Base-by-base conservation (phyloP, 2,329 filamentous ascomycete species). In the Fusarium tupiense region DNA sequence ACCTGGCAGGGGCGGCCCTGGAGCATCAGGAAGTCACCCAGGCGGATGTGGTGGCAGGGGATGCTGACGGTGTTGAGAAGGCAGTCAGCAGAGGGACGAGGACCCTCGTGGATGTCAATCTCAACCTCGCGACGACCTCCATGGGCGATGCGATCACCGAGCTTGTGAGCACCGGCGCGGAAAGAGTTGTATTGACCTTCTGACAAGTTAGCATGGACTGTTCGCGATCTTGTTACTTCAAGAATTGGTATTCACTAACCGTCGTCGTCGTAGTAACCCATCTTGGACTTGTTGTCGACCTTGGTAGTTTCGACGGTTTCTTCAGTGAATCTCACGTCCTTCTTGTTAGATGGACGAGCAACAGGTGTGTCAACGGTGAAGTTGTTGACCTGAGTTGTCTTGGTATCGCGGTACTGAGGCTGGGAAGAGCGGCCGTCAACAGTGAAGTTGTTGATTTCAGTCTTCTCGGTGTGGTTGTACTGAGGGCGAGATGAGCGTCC, bases 1-100 rank as follows among this genome's bases (percentile, higher is more conserved):
- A 99, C 96, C 91, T 99, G 96, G 93, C 95, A 98, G 82, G 96
- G 95, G 80, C 96, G 96, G 85, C 96, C 96, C 91, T 99, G 96
- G 78, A 99, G 94, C 88, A 98, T 97, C 87, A 99, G 87, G 87
- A 99, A 94, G 87, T 99, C 96, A 85, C 96, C 96, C 81, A 98
- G 94, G 88, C 96, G 96, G 88, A 99, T 96, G 90, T 98, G 97
- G 91, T 99, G 94, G 93, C 95, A 98, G 77, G 97, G 96, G 86
- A 99, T 98, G 83, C 95, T 96, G 85, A 98, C 95, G 80, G 94
- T 97, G 90, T 96, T 95, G 83, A 92, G 89, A 69, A 87, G 78
- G 76, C 82, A 81, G 56, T 54, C 66, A 38, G 37, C 50, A 14
- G 44, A 29, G 33, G 65, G 37, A 20, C 65, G 43, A n/a, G 66